Evolutionary conservation across 768 basidiomycete genomes (phyloP), one percentile per base, ranked within the genome.

Genomic region (Cytidiella melzeri): DNA sequence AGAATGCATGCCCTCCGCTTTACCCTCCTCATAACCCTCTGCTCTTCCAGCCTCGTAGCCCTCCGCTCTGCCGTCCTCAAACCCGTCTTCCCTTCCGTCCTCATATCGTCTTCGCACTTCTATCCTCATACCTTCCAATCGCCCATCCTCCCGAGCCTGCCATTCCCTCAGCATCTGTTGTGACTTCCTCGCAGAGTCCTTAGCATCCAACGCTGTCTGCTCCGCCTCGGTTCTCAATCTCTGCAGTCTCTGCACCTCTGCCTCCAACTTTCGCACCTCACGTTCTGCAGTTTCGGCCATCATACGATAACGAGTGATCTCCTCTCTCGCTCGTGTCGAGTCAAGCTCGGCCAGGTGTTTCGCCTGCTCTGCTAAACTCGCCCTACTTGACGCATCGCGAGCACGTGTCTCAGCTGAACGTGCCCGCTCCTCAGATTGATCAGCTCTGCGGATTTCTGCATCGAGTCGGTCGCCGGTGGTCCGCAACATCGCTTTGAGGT

Each of bases 401-500:
- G 71, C 72, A 44, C 67, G 66, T n/a, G 62, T 57, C 62, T 82
- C 81, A 24, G 81, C 73, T 40, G 66, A 69, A 42, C 74, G 73
- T 39, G 77, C 80, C 37, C 80, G 73, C 36, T 67, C 54, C 28
- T 71, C 72, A 0, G 76, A 75, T 30, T 74, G 69, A 40, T 76
- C 75, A n/a, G 74, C 78, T 41, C 77, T 67, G 23, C 73, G 72
- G 46, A 72, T 75, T 66, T 83, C 81, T 41, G 72, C 66, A 57
- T 83, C 77, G 34, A 86, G 68, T 42, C 73, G 71, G 45, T 80
- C 77, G 18, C 72, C 72, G 4, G 81, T 73, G 41, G 63, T 65
- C 45, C 73, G 70, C 20, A 84, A 70, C 21, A 79, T 58, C 24
- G 71, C 68, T 60, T 80, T 82, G 52, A 82, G 70, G 48, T 74